Percentiles rank a stretch among this genome's conserved stretches.
Evolutionary conservation across 495 filamentous ascomycete species (phyloP).

Genomic region (Gamarada debralockiae): DNA sequence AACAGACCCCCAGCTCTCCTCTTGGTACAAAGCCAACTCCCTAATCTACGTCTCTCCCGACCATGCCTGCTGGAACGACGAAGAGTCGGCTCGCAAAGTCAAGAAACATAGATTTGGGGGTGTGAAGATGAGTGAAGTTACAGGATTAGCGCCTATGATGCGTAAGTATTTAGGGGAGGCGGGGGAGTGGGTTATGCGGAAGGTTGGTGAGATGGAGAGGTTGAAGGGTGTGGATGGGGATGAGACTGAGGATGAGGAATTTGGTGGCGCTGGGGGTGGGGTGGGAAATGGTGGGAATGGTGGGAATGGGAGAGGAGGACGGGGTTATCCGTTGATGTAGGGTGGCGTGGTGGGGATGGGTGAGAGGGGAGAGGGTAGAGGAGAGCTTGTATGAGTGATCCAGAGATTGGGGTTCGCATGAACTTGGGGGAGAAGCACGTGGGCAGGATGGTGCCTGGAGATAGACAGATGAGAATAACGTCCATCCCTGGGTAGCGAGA

Average conservation of each 20-base stretch:
- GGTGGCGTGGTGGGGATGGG: background rate
- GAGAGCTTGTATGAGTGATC: background rate
- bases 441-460: no score
- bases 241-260: background rate
- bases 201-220: slow-evolving; percentile 9
- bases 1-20: slow-evolving; percentile 57
- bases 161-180: slow-evolving; percentile 52
- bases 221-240: background rate
- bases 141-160: slow-evolving; percentile 62
- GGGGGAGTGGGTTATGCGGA: slow-evolving; percentile 45
- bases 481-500: background rate
- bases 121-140: slow-evolving; percentile 49
- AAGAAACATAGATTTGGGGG: slow-evolving; percentile 64
- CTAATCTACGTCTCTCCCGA: slow-evolving; percentile 66
- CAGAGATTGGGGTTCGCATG: no score
- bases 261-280: background rate
- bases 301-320: background rate
- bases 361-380: background rate
- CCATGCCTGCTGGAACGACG: slow-evolving; percentile 67
- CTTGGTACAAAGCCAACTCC: slow-evolving; percentile 72
- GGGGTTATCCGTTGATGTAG: no score
- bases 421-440: no score
- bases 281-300: background rate
- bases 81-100: slow-evolving; percentile 50
- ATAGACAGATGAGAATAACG: no score